Evolutionary conservation across 176 grass and related monocot species (phyloP).

Genomic region (Oryza glumipatula): DNA sequence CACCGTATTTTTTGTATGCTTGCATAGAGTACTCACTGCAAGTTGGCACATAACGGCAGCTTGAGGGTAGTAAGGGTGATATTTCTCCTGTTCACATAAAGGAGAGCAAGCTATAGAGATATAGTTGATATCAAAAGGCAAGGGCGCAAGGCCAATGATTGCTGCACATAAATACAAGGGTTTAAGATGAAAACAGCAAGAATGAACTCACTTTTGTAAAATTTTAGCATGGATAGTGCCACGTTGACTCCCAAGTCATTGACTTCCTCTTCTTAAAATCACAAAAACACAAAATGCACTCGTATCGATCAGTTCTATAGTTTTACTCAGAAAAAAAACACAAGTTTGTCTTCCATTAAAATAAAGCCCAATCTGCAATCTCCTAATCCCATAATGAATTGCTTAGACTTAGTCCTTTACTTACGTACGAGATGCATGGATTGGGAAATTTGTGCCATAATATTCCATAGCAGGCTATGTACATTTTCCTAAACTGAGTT

Average conservation of each 20-base stretch:
- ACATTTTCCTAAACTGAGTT: background rate
- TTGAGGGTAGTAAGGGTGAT: constrained; percentile 74
- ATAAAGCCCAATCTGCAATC: constrained; percentile 4
- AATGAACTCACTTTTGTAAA: constrained; percentile 70
- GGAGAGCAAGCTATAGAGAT: constrained; percentile 31
- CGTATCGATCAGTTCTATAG: background rate
- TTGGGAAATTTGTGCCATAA: background rate
- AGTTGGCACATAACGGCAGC: constrained; percentile 83
- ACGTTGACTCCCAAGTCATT: constrained; percentile 57
- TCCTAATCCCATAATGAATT: background rate
- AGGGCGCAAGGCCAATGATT: constrained; percentile 1
- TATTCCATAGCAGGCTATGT: constrained; percentile 12
- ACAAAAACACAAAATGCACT: constrained; percentile 20
- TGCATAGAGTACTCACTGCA: constrained; percentile 90
- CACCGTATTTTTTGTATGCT: constrained; percentile 76
- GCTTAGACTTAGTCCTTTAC: background rate
- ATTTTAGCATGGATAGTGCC: constrained; percentile 75
- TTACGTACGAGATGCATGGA: background rate
- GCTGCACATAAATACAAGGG: background rate
- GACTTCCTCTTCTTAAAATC: constrained; percentile 51
- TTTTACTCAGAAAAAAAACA: background rate
- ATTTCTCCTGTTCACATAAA: constrained; percentile 74
- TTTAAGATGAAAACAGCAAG: constrained; percentile 9
- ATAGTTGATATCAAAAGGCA: constrained; percentile 18
- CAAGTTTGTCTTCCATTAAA: background rate